These are phyloP conservation scores for Orbilia ellipsospora DNA, from an alignment of 2,329 filamentous ascomycete genomes.

Conservation along the genomic window DNA sequence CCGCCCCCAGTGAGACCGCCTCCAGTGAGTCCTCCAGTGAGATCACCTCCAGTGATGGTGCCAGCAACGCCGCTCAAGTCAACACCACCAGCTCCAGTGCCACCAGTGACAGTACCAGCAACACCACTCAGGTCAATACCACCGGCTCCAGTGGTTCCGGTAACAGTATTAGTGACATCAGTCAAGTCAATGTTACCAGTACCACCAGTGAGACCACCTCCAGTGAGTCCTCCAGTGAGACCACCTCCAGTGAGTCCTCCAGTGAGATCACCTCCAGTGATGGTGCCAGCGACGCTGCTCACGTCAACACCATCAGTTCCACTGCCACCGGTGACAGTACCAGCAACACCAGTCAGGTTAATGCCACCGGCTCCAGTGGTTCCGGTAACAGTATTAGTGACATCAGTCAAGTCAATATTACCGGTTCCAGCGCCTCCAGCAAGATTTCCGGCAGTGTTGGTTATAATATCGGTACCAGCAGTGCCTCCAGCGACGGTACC, in stretches of 20 bases:
- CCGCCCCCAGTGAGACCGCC: conserved; percentile 6
- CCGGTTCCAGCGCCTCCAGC: conserved; percentile 2
- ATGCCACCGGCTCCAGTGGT: neutral
- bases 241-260: neutral
- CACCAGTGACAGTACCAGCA: neutral
- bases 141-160: neutral
- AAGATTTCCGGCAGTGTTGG: neutral
- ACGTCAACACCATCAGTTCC: neutral
- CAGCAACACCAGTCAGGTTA: neutral
- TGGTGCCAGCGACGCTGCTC: too few relatives aligned
- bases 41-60: neutral
- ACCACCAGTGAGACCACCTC: conserved; percentile 1
- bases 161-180: neutral
- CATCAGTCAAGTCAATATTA: neutral
- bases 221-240: neutral
- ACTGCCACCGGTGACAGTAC: neutral
- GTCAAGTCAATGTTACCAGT: neutral
- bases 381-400: neutral
- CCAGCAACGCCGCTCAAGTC: too few relatives aligned
- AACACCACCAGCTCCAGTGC: neutral
- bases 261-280: neutral
- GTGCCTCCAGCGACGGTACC: neutral
- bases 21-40: neutral
- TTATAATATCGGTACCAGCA: neutral
- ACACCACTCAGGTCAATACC: neutral